Evolutionary conservation across 2,329 filamentous ascomycete species (phyloP).

Genomic region (Lasiodiplodia theobromae): DNA sequence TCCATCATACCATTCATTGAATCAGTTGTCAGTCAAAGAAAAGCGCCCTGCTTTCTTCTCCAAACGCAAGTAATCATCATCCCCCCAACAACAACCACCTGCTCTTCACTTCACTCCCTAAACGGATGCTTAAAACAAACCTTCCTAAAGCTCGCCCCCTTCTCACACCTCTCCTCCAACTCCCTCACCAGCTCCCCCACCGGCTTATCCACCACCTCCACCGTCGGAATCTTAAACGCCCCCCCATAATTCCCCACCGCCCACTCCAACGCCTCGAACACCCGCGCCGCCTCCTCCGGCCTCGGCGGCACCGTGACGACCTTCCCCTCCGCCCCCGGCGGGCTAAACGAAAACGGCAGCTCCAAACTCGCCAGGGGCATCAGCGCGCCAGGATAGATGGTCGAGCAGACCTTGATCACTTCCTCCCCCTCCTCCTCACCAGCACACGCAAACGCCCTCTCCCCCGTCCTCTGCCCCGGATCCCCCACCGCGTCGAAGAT

Average conservation of each 20-base stretch:
- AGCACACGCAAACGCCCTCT: not conserved
- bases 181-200: not conserved
- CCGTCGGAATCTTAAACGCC: not conserved
- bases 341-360: not conserved
- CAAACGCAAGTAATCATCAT: too few species aligned
- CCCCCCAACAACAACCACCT: too few species aligned
- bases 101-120: not conserved
- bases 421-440: not conserved
- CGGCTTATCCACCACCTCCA: not conserved
- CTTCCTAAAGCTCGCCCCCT: not conserved
- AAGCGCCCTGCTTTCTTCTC: too few species aligned
- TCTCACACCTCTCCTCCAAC: not conserved
- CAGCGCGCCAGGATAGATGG: not conserved
- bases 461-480: not conserved
- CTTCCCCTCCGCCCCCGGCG: not conserved
- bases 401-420: not conserved
- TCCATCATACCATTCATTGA: too few species aligned
- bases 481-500: constrained; percentile 2
- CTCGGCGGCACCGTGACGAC: not conserved
- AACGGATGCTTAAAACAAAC: constrained; percentile 13
- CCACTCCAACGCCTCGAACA: not conserved
- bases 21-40: too few species aligned
- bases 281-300: not conserved
- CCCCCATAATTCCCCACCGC: not conserved
- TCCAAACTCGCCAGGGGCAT: not conserved